Evolutionary conservation across 2,329 filamentous ascomycete genomes (phyloP), one percentile per base, ranked within the genome.

Genomic region (Aspergillus fischeri): DNA sequence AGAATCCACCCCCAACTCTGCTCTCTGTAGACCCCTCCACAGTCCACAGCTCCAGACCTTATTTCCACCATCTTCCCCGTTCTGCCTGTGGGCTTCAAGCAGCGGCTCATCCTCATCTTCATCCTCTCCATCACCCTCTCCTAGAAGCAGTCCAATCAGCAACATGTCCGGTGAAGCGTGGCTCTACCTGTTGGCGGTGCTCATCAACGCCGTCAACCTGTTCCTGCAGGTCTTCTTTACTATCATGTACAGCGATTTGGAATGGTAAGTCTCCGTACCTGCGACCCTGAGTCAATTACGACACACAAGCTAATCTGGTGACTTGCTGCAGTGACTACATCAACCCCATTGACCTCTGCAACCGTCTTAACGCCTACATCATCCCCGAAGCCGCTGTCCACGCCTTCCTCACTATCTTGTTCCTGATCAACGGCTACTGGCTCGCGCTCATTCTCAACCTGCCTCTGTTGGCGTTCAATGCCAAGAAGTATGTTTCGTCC

Each of bases 211-310:
- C 81, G 92, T 99, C 86, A 99, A 99, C 83, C 86, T 99, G 73
- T 99, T 99, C 80, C 85, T 99, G 57, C 95, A 99, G 82, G 94
- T 99, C 70, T 99, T 99, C 85, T 99, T 99, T 82, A 99, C 94
- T 58, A 99, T 99, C 75, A 99, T 99, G 95, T 99, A 97, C 81
- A 96, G 91, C 78, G 94, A 99, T 84, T 80, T 99, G 71, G 94
- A 99, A 89, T 99, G 94, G 92, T 96, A 81, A 72, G 90, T 83
- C n/a, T 17, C 29, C 48, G 32, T 35, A 17, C 17, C 58, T 49
- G 28, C 49, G 29, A 61, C 58, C 32, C 17, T 11, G 57, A 54
- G 51, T 50, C 53, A 50, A 51, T 38, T 9, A 41, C 45, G 53
- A 38, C 41, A 48, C 52, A 49, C 42, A 56, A 58, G 70, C 71